Evolutionary conservation across 2,329 filamentous ascomycete species (phyloP).

Genomic region (Scytalidium sp.): DNA sequence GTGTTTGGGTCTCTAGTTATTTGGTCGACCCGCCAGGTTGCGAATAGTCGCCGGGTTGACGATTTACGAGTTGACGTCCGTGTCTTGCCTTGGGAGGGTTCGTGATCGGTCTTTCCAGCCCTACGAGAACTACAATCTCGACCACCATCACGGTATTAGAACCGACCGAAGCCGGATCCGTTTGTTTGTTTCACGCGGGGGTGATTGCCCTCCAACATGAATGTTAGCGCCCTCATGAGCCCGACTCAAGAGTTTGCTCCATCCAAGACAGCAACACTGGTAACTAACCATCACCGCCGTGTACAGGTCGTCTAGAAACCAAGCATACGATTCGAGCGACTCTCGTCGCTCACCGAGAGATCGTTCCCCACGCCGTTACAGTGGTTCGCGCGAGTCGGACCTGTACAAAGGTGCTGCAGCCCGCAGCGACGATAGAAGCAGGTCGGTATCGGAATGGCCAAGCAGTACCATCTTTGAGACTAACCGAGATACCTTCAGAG

Average conservation of each 20-base stretch:
- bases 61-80: not conserved
- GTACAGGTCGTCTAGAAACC: constrained; percentile 29
- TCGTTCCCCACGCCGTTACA: constrained; percentile 31
- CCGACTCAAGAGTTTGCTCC: constrained; percentile 3
- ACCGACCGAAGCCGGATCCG: constrained; percentile 1
- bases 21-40: not conserved
- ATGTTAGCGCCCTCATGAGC: constrained; percentile 20
- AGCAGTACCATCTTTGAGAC: constrained; percentile 55
- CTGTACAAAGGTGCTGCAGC: constrained; percentile 23
- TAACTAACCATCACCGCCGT: not conserved
- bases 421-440: constrained; percentile 25
- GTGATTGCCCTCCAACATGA: constrained; percentile 27
- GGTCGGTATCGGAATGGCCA: constrained; percentile 23
- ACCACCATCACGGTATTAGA: not conserved
- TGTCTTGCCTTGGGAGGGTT: not conserved
- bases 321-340: constrained; percentile 33
- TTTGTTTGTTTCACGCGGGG: constrained; percentile 14
- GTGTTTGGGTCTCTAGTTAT: not conserved
- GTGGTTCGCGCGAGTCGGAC: constrained; percentile 20
- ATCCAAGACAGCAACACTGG: not conserved
- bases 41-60: not conserved
- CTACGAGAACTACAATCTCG: not conserved
- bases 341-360: constrained; percentile 37
- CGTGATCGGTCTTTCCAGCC: not conserved
- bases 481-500: constrained; percentile 56